Evolutionary conservation across 495 filamentous ascomycete species (phyloP), one percentile per base, ranked within the genome.

Genomic region (Aspergillus biplanus): DNA sequence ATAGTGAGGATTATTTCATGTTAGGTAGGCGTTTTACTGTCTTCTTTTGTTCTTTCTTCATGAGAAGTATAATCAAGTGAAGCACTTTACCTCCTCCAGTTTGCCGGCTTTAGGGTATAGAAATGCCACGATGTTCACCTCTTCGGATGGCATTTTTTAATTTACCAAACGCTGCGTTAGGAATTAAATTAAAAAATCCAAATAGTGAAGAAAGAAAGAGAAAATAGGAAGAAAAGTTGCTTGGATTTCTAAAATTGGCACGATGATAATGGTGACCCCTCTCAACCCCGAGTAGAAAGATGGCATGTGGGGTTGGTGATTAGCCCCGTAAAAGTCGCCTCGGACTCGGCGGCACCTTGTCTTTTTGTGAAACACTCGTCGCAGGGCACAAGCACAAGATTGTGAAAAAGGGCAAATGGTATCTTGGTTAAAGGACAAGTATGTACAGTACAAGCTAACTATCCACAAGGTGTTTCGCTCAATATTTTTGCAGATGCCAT

Each of bases 101-200:
- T 78, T 72, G 44, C 71, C 73, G 3, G 75, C 64, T 67, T 78
- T 72, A 8, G 71, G 71, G 34, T 62, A 67, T 31, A 76, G 56
- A 3, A 73, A 57, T 7, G 71, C 75, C 6, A 69, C 65, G 33
- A 75, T 66, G 48, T 76, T 76, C 42, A 78, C 62, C 46, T 57
- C 59, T 33, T 62, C 48, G 31, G 59, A 60, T 1, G 56, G 27
- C 59, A 63, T 68, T 52, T 52, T 27, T 27, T 27, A 27, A 27
- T 27, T 27, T 27, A 27, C 21, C 21, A 27, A 27, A 1, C 21
- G 21, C 2, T 27, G 21, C 21, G 21, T 27, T 2, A 27, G 21
- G 21, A 27, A 27, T 27, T 27, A 27, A 27, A 1, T 27, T 27
- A 2, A 27, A 27, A 27, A 27, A 27, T 27, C 1, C 21, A 27